Conservation (phyloP, 108 stramenopile species). For the Cyclotella choctawhatcheeana region DNA sequence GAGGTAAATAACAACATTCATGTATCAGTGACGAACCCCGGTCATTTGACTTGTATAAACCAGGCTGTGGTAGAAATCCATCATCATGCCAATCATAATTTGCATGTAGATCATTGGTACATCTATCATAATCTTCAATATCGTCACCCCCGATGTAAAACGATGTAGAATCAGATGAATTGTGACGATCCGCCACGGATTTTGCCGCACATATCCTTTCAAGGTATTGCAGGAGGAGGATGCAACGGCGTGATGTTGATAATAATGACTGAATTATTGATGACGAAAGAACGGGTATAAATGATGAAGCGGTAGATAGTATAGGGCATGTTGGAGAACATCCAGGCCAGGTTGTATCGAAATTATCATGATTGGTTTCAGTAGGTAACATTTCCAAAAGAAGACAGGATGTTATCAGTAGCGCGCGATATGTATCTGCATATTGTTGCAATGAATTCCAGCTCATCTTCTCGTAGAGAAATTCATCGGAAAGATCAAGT, state of each 20-base stretch:
- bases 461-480: not conserved
- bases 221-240: slow-evolving; percentile 27
- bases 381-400: slow-evolving; percentile 35
- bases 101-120: slow-evolving; percentile 13
- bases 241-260: slow-evolving; percentile 35
- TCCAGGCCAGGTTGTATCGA: not conserved
- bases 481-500: not conserved
- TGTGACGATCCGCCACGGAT: slow-evolving; percentile 19
- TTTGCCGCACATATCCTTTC: slow-evolving; percentile 38
- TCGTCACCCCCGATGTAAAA: slow-evolving; percentile 41
- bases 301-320: not conserved
- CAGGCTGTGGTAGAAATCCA: slow-evolving; percentile 38
- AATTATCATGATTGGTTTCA: slow-evolving; percentile 1
- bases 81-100: slow-evolving; percentile 58
- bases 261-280: slow-evolving; percentile 21
- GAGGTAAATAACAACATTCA: slow-evolving; percentile 40
- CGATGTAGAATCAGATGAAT: not conserved
- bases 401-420: slow-evolving; percentile 41
- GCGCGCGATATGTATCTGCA: slow-evolving; percentile 42
- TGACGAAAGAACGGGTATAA: slow-evolving; percentile 13
- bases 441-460: slow-evolving; percentile 9
- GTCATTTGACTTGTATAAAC: not conserved
- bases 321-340: not conserved
- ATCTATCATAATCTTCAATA: slow-evolving; percentile 46
- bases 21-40: slow-evolving; percentile 18